A percentile compares a stretch with the other conserved stretches of the same genome.
These are phyloP conservation scores for Alternaria novae-zelandiae DNA, from an alignment of 2,329 filamentous ascomycete species.

Conservation along the genomic window DNA sequence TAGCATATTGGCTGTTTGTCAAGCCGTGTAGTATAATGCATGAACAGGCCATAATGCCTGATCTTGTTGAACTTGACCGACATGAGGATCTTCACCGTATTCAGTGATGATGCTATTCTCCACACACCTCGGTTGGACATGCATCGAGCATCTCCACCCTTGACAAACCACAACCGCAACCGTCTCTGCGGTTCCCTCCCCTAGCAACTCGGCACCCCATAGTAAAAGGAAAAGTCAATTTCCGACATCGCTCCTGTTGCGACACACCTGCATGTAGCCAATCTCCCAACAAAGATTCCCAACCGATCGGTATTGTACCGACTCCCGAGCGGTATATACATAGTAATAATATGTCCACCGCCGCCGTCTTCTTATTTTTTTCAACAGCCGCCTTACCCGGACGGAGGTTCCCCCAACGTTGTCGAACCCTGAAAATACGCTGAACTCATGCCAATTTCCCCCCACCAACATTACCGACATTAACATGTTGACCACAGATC, in stretches of 20 bases:
- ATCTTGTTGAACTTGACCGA: neutral
- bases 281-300: neutral
- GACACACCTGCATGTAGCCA: neutral
- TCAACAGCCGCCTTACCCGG: neutral
- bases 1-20: slow-evolving; percentile 1
- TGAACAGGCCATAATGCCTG: slow-evolving; percentile 2
- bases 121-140: neutral
- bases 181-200: neutral
- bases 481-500: neutral
- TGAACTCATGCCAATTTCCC: neutral
- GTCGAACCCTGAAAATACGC: neutral
- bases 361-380: neutral
- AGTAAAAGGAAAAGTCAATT: neutral
- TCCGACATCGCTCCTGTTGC: neutral
- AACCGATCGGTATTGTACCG: neutral
- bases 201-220: neutral
- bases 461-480: neutral
- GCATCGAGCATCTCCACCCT: slow-evolving; percentile 1
- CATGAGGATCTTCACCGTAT: neutral
- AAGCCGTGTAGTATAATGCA: slow-evolving; percentile 2
- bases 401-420: neutral
- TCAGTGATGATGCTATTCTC: neutral
- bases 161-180: neutral
- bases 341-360: neutral
- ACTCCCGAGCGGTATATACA: neutral